These are phyloP conservation scores for Zygotorulaspora florentina DNA, from an alignment of 805 yeast species.

Conservation along the genomic window DNA sequence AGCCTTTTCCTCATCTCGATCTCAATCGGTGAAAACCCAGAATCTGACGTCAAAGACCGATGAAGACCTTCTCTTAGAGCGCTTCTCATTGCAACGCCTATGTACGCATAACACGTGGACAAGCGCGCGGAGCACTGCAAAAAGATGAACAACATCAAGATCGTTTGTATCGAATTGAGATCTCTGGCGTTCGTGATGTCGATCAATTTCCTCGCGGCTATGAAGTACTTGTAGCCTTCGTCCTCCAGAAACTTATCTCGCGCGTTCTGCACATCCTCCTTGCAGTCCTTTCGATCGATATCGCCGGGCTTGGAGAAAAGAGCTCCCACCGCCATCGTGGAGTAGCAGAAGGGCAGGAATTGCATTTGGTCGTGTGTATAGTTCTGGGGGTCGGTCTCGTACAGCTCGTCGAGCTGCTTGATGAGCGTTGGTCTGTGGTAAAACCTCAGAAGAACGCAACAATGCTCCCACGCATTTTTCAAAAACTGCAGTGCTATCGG, in stretches of 20 bases:
- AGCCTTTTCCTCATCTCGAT: conserved; percentile 80
- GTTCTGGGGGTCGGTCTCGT: conserved; percentile 70
- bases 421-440: conserved; percentile 82
- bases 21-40: conserved; percentile 59
- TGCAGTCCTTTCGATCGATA: conserved; percentile 36
- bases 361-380: conserved; percentile 75
- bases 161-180: conserved; percentile 76
- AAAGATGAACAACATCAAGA: conserved; percentile 80
- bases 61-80: conserved; percentile 85
- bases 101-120: conserved; percentile 85
- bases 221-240: conserved; percentile 79
- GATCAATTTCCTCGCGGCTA: conserved; percentile 78
- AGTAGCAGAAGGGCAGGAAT: conserved; percentile 76
- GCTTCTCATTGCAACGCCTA: conserved; percentile 83
- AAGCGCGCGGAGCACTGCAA: conserved; percentile 85
- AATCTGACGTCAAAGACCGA: conserved; percentile 52
- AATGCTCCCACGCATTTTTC: conserved; percentile 78
- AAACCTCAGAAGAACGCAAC: conserved; percentile 78
- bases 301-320: conserved; percentile 48
- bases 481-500: conserved; percentile 69
- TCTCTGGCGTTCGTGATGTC: conserved; percentile 86
- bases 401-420: conserved; percentile 67
- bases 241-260: conserved; percentile 37
- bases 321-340: conserved; percentile 84
- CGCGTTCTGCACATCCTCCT: conserved; percentile 9